phyloP scores from a whole-genome alignment of 2,329 filamentous ascomycete species.

The Clonostachys solani region DNA sequence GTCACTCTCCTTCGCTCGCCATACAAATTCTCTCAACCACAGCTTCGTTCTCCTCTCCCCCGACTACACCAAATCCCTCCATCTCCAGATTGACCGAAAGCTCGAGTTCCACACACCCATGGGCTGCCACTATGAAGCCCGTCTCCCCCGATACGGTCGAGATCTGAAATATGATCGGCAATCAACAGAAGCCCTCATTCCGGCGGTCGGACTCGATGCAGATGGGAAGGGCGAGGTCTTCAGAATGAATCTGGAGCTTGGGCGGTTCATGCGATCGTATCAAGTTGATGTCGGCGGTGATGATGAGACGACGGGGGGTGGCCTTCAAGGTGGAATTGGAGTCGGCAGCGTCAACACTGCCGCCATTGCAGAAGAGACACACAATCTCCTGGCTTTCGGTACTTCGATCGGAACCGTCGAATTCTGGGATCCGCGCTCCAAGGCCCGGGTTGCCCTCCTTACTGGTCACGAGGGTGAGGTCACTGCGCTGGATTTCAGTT shows the following conservation, averaged over 20 bases:
- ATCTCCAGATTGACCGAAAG: conserved; percentile 86
- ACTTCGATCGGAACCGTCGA: conserved; percentile 95
- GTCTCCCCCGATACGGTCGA: conserved; percentile 87
- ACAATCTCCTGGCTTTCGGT: conserved; percentile 89
- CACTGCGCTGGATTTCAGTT: conserved; percentile 82
- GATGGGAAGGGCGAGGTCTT: conserved; percentile 92
- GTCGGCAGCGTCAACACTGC: conserved; percentile 85
- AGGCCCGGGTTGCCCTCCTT: conserved; percentile 75
- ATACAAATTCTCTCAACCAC: conserved; percentile 88
- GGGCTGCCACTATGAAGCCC: conserved; percentile 83
- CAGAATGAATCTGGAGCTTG: conserved; percentile 83
- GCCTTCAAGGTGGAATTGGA: conserved; percentile 81
- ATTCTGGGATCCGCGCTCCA: conserved; percentile 89
- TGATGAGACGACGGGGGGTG: conserved; percentile 65
- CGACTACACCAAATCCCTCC: conserved; percentile 92
- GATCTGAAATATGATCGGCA: conserved; percentile 81
- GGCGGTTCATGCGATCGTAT: conserved; percentile 91
- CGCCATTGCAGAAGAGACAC: conserved; percentile 81
- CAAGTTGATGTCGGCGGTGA: conserved; percentile 87
- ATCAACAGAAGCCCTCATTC: conserved; percentile 80
- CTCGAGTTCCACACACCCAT: conserved; percentile 90
- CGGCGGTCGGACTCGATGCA: conserved; percentile 79
- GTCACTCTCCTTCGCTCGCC: conserved; percentile 87
- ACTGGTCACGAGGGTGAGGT: conserved; percentile 67
- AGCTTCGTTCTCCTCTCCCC: conserved; percentile 84